Evolutionary conservation across 2,329 filamentous ascomycete species (phyloP), one percentile per base, ranked within the genome.

Genomic region (Lojkania enalia): DNA sequence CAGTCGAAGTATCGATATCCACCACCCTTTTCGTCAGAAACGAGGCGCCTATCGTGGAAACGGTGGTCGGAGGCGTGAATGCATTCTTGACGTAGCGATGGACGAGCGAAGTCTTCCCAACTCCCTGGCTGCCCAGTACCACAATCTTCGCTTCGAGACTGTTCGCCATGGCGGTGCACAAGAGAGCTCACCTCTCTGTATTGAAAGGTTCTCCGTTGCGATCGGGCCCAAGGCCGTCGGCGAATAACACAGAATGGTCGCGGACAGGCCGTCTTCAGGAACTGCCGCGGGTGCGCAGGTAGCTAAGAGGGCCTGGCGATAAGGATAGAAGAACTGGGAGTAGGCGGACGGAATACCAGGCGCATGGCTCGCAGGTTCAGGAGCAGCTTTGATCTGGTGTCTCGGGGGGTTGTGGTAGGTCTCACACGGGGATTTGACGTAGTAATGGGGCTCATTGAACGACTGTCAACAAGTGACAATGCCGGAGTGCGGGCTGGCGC

Each of bases 71-170:
- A 5, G 85, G 85, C 52, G 83, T 80, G 70, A 87, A 89, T 46
- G 80, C 75, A 64, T 85, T 85, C 54, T 86, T 86, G 71, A 85
- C 86, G 63, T 86, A 90, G 52, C 87, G 83, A 73, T 84, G 86
- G 20, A 90, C 84, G 32, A 90, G 79, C 12, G 84, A 87, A 11
- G 87, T 90, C 74, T 90, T 91, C 62, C 87, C 87, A 44, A 90
- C 87, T 67, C 85, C 84, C 72, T 90, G 87, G 37, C 85, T 82
- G 70, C 88, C 87, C 61, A 91, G 83, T 52, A 91, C 85, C 56
- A 90, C 85, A 46, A 91, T 87, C 71, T 90, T 90, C 67, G 87
- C 86, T 74, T 90, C 87, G 62, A 91, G 81, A 30, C 85, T 86
- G 59, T 68, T 65, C 20, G 63, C 51, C 63, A 67, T 67, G 44